Percentiles rank a stretch among this genome's conserved stretches.
phyloP scores from a whole-genome alignment of 352 stramenopile genomes.

The Phytophthora melonis region DNA sequence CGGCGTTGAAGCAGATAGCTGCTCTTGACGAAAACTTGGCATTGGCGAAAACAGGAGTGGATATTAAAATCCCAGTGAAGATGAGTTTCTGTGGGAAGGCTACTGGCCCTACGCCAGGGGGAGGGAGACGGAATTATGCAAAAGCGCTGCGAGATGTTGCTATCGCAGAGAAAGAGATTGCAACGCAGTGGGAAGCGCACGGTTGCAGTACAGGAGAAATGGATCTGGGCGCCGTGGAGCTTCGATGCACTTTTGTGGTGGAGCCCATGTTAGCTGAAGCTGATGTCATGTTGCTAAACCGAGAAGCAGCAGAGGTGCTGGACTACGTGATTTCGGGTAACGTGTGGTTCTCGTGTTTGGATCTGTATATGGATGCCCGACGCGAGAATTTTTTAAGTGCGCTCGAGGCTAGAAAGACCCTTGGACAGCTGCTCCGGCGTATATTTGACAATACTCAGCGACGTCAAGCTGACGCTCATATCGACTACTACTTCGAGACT shows the following conservation, averaged over 20 bases:
- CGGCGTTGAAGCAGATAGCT: background rate
- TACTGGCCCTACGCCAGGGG: no score
- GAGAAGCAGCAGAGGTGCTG: background rate
- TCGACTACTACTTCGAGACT: background rate
- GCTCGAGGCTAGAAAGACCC: background rate
- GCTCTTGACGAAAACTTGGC: background rate
- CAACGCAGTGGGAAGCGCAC: background rate
- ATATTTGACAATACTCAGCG: background rate
- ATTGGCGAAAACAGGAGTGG: background rate
- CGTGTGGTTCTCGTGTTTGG: background rate
- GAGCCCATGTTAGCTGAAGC: background rate
- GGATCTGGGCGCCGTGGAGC: background rate
- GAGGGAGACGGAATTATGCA: background rate
- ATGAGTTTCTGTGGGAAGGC: background rate
- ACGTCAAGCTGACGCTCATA: background rate
- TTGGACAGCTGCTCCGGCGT: background rate
- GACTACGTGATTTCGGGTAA: background rate
- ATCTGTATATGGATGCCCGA: background rate
- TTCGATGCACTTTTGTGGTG: background rate
- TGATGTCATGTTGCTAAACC: background rate
- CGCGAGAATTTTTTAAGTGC: background rate
- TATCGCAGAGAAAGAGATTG: background rate
- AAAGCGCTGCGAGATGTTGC: background rate
- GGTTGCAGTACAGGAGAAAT: background rate
- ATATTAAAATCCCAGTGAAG: background rate